Evolutionary conservation across 1,139 yeast species (phyloP), one percentile per base, ranked within the genome.

Genomic region (Kluyveromyces sp.): DNA sequence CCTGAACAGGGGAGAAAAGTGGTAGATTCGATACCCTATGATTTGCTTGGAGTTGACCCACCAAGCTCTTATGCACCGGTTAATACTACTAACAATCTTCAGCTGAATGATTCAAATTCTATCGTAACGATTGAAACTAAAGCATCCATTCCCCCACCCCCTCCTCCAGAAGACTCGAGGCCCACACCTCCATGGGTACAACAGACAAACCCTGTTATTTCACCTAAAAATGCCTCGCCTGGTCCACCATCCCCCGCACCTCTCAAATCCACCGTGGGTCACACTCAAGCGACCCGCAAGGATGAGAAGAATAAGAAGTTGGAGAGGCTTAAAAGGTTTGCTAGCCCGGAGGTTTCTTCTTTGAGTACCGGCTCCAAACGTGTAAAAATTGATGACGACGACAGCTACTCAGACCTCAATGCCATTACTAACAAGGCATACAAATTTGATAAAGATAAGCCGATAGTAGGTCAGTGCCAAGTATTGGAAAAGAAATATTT

Each of bases 401-500:
- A 61, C 39, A 55, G 60, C 43, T 60, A 49, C 39, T 47, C 60
- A 3, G 55, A 61, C 42, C 45, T 61, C 25, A 61, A 61, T 45
- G 62, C 64, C 2, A 57, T 58, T 13, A 53, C 61, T 33, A 53
- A 61, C 16, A 60, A 56, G 40, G 58, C 63, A 17, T 60, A 54
- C 37, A 52, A 45, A 29, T 61, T 49, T 39, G 65, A 64, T 45
- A 59, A 61, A 42, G 54, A 63, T 41, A 57, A 59, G 32, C 63
- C 65, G 1, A 67, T 89, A 4, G 73, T 83, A 3, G 98, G 98
- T 0, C 70, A 75, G 3, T 75, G 83, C 54, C 71, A 71, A 34
- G 68, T 60, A 2, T 60, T 92, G 29, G 96, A 89, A 53, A 92
- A 92, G 60, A 69, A 75, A 41, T 92, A 87, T 58, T 67, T 87